Conservation (phyloP, 192 early-diverging fungal genomes). For the Dimargaris verticillata region DNA sequence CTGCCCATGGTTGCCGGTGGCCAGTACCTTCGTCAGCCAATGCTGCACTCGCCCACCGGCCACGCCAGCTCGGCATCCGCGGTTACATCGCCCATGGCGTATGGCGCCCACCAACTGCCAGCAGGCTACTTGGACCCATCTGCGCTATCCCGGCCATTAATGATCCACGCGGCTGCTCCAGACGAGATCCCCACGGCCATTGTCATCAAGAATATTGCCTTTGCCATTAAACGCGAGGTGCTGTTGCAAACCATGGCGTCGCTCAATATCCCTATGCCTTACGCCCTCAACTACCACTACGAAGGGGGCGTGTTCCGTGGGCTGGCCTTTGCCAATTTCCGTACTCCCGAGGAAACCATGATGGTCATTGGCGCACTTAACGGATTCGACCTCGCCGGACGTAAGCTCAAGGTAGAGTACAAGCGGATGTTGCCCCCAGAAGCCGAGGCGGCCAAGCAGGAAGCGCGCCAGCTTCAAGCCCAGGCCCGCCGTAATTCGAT, state of each 20-base stretch:
- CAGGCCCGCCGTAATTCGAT: slow-evolving; percentile 19
- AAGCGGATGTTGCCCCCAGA: slow-evolving; percentile 54
- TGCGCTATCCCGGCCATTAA: no score
- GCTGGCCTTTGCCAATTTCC: slow-evolving; percentile 66
- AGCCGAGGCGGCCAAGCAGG: slow-evolving; percentile 35
- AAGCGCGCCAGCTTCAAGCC: no score
- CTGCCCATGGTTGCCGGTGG: slow-evolving; percentile 2
- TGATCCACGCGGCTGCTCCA: not conserved
- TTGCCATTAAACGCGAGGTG: slow-evolving; percentile 60
- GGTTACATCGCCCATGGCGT: no score
- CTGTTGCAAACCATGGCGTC: slow-evolving; percentile 47
- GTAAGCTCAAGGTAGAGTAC: slow-evolving; percentile 64
- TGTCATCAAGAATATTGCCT: slow-evolving; percentile 73
- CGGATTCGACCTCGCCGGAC: slow-evolving; percentile 48
- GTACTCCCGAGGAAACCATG: slow-evolving; percentile 58
- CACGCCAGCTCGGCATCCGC: not conserved
- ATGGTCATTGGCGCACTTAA: slow-evolving; percentile 48
- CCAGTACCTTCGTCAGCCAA: not conserved
- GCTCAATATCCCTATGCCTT: slow-evolving; percentile 52
- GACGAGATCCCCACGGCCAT: slow-evolving; percentile 49
- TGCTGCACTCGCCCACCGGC: slow-evolving; percentile 1
- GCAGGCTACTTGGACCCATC: no score
- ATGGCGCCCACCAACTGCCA: no score
- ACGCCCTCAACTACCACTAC: slow-evolving; percentile 74
- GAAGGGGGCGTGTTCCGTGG: slow-evolving; percentile 66